Evolutionary conservation across 148 eudicot species (phyloP).

Genomic region (Cornus kousa): DNA sequence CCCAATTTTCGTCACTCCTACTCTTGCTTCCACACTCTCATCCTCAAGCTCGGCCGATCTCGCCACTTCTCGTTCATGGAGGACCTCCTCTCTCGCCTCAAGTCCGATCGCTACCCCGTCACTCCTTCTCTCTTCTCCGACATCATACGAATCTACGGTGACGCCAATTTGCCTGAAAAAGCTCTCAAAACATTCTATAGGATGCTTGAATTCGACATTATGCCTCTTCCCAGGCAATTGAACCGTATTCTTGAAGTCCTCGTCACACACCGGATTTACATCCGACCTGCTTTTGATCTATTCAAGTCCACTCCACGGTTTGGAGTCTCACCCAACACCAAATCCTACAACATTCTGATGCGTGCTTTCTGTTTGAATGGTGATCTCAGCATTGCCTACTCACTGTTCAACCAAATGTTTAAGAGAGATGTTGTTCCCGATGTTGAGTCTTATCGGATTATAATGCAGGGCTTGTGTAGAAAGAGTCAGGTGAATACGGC

Average conservation of each 20-base stretch:
- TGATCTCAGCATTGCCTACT: constrained; percentile 66
- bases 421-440: constrained; percentile 76
- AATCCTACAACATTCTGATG: constrained; percentile 76
- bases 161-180: constrained; percentile 69
- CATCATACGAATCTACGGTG: constrained; percentile 65
- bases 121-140: constrained; percentile 64
- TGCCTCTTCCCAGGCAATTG: constrained; percentile 60
- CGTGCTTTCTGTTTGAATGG: constrained; percentile 60
- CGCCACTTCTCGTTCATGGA: constrained; percentile 72
- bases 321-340: constrained; percentile 47
- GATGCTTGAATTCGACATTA: constrained; percentile 49
- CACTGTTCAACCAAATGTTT: constrained; percentile 77
- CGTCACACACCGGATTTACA: constrained; percentile 37
- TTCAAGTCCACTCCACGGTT: constrained; percentile 54
- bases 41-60: constrained; percentile 62
- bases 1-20: constrained; percentile 67
- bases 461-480: constrained; percentile 90
- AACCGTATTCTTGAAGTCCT: constrained; percentile 57
- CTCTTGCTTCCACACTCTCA: constrained; percentile 54
- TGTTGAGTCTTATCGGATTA: constrained; percentile 68
- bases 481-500: constrained; percentile 80
- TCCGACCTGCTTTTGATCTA: constrained; percentile 70
- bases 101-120: constrained; percentile 33
- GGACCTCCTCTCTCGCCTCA: constrained; percentile 39
- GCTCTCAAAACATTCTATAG: constrained; percentile 62